Evolutionary conservation across 176 grass and related monocot genomes (phyloP).

Genomic region (sorghum (Sorghum bicolor)): Sorghum_bicolor_NCBIv3 NC_012870.2:13093501-13094000

Average conservation of each 20-base stretch:
- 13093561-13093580: constrained; percentile 92
- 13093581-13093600: constrained; percentile 72
- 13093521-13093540: constrained; percentile 1
- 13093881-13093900: constrained; percentile 87
- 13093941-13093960: not conserved
- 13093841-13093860: not conserved
- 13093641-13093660: not conserved
- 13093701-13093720: constrained; percentile 94
- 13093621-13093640: not conserved
- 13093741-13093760: constrained; percentile 93
- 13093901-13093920: constrained; percentile 83
- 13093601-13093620: constrained; percentile 58
- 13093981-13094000: not conserved
- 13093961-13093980: not conserved
- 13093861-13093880: constrained; percentile 87
- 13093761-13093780: constrained; percentile 95
- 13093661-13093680: not conserved
- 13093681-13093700: constrained; percentile 38
- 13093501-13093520: not conserved
- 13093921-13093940: constrained; percentile 36
- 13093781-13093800: constrained; percentile 31
- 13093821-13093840: not conserved
- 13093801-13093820: not conserved
- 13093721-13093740: constrained; percentile 89
- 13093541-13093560: constrained; percentile 52